These are phyloP conservation scores for Seminavis robusta DNA, from an alignment of 108 stramenopile species.

Conservation along the genomic window DNA sequence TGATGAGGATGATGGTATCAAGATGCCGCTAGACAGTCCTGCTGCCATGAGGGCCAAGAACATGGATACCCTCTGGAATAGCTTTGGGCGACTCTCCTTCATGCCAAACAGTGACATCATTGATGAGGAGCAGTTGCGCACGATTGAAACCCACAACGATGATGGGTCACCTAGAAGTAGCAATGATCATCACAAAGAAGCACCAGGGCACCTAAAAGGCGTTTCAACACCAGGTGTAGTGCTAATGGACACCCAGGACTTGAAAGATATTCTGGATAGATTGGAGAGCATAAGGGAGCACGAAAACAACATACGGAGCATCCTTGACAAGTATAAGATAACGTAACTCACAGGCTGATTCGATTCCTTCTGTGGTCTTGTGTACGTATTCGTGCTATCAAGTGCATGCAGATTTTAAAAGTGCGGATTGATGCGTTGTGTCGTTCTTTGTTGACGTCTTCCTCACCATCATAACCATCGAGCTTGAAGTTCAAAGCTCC, in stretches of 20 bases:
- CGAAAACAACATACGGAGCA: too few species aligned
- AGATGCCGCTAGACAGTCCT: neutral
- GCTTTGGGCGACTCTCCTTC: neutral
- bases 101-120: neutral
- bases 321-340: too few species aligned
- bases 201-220: too few species aligned
- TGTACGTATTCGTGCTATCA: too few species aligned
- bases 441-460: too few species aligned
- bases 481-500: too few species aligned
- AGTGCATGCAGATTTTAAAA: too few species aligned
- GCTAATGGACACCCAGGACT: slow-evolving; percentile 22
- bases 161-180: neutral
- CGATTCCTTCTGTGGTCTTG: too few species aligned
- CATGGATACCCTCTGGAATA: neutral
- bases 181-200: too few species aligned
- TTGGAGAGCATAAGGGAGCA: slow-evolving; percentile 12
- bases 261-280: slow-evolving; percentile 13
- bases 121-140: neutral
- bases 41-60: neutral
- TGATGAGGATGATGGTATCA: neutral
- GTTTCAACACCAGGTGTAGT: neutral
- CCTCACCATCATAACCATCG: too few species aligned
- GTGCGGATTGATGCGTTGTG: too few species aligned
- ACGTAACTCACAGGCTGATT: too few species aligned
- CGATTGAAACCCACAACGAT: neutral